Percentiles rank a stretch among this genome's conserved stretches.
Evolutionary conservation across 345 rosid species (phyloP).

Genomic region (Acer saccharum): DNA sequence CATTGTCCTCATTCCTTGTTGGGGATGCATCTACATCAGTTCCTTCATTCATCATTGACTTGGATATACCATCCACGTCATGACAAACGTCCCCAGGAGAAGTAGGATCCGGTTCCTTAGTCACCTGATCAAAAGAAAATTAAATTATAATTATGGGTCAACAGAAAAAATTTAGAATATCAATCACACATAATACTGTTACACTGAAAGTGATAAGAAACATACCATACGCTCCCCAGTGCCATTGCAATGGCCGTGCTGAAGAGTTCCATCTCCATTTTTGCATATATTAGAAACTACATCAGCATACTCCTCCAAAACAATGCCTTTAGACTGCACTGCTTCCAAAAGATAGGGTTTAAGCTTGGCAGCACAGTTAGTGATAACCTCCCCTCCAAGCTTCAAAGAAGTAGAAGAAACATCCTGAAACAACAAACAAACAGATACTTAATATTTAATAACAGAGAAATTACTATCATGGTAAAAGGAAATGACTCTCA

Average conservation of each 20-base stretch:
- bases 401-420: conserved; percentile 49
- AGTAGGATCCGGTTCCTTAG: conserved; percentile 18
- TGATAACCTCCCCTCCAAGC: conserved; percentile 63
- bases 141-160: not conserved
- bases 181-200: conserved; percentile 1
- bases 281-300: conserved; percentile 52
- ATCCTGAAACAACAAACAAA: conserved; percentile 37
- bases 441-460: conserved; percentile 10
- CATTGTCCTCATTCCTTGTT: conserved; percentile 16
- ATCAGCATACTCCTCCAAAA: conserved; percentile 60
- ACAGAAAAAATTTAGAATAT: not conserved
- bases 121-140: conserved; percentile 28
- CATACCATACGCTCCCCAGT: conserved; percentile 50
- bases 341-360: conserved; percentile 57
- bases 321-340: conserved; percentile 38
- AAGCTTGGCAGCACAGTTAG: conserved; percentile 58
- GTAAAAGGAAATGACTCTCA: not conserved
- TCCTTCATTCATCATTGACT: conserved; percentile 27
- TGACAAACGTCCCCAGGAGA: conserved; percentile 27
- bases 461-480: not conserved
- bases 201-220: conserved; percentile 20
- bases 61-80: conserved; percentile 27
- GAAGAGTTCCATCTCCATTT: conserved; percentile 27
- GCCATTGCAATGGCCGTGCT: conserved; percentile 27
- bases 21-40: conserved; percentile 18